Base-by-base conservation (phyloP, 164 flowering plant species). In the Sextonia rubra region DNA sequence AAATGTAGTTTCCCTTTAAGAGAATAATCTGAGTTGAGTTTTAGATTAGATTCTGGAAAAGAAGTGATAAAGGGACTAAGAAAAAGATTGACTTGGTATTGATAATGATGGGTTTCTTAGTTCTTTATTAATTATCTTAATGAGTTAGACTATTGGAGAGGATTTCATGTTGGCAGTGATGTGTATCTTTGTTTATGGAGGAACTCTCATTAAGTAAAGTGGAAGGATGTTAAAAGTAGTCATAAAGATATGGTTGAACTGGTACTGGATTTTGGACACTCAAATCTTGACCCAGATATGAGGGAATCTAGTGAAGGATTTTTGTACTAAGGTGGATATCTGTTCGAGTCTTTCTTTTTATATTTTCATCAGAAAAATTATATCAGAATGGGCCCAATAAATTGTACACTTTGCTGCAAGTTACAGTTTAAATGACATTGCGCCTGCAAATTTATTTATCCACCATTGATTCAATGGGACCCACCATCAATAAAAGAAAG, bases 11-110 rank as follows among this genome's bases (percentile, higher is more conserved):
- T 37, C 11, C 44, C 8, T 37, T 37, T 8, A 37, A 37, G 11
- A 37, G 44, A 37, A 37, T 37, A 37, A 37, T 37, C 44, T 8
- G n/a, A 20, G 58, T 17, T 52, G 58, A 5, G 58, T 52, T 52
- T 52, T 52, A 52, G n/a, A 52, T 14, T 52, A 52, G 18, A 11
- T 24, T 26, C 24, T 60, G 66, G 37, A 61, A 61, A 61, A 61
- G 6, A 14, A 68, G 18, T 60, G 47, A 47, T 2, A 60, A 61
- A 55, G 22, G 37, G 26, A 26, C 66, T 67, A 61, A 27, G 49
- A 71, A 66, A 76, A 62, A 66, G 75, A 66, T 76, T 71, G 78
- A 76, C 74, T 71, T 66, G 71, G 60, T 71, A 7, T 68, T 68
- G 32, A 48, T 68, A 5, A 60, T 62, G 47, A 68, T 47, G 66